Percentiles rank a stretch among this genome's conserved stretches.
These are phyloP conservation scores for Secale cereale DNA, from an alignment of 176 grass and related monocot genomes.

Conservation along the genomic window DNA sequence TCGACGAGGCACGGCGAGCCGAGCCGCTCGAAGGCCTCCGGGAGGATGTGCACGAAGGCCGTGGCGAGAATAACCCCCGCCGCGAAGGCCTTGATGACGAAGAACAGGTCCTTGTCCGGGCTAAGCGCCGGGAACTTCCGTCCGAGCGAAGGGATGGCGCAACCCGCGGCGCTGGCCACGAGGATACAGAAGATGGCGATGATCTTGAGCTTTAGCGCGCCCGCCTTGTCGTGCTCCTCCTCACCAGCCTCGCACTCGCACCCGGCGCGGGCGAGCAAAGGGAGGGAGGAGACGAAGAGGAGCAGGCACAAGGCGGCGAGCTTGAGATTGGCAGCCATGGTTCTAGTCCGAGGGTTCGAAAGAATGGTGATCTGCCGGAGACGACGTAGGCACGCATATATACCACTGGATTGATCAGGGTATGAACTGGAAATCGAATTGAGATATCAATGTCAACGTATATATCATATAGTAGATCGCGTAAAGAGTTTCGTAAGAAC, in stretches of 20 bases:
- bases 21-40: constrained; percentile 47
- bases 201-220: constrained; percentile 45
- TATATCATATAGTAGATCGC: neutral
- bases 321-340: constrained; percentile 15
- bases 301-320: neutral
- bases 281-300: constrained; percentile 3
- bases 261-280: constrained; percentile 11
- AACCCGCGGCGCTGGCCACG: constrained; percentile 34
- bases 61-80: constrained; percentile 80
- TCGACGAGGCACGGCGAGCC: constrained; percentile 51
- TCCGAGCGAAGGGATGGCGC: constrained; percentile 42
- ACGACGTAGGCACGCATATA: neutral
- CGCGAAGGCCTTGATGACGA: constrained; percentile 70
- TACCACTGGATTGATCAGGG: neutral
- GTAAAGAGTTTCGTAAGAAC: neutral
- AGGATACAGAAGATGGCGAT: constrained; percentile 73
- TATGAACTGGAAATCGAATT: neutral
- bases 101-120: constrained; percentile 49
- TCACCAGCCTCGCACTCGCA: constrained; percentile 35
- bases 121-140: constrained; percentile 36
- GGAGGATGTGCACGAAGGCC: constrained; percentile 72
- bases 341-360: neutral
- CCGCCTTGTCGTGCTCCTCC: constrained; percentile 28
- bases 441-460: neutral
- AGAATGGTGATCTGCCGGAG: neutral